These are phyloP conservation scores for Apophysomyces variabilis DNA, from an alignment of 371 early-diverging fungal species.

Conservation along the genomic window DNA sequence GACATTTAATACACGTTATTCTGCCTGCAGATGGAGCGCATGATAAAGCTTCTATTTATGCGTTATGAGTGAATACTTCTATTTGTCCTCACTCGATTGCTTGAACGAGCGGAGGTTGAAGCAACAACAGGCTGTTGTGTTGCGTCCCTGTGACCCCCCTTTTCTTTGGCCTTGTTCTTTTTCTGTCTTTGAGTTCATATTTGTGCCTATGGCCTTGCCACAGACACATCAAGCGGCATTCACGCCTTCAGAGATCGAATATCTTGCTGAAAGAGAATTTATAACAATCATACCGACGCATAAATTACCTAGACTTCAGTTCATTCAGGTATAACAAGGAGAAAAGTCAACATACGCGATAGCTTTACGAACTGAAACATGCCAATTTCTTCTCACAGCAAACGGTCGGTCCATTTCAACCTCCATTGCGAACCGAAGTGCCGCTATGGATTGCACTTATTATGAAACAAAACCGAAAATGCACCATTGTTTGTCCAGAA, in stretches of 20 bases:
- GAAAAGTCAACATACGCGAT: too few species aligned
- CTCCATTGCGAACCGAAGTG: constrained; percentile 71
- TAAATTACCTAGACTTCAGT: constrained; percentile 63
- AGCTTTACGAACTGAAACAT: too few species aligned
- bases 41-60: too few species aligned
- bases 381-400: constrained; percentile 47
- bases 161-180: neutral
- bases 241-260: constrained; percentile 85
- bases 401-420: constrained; percentile 75
- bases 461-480: constrained; percentile 82
- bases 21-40: too few species aligned
- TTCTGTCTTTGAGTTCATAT: neutral
- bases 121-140: too few species aligned
- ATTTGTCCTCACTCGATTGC: too few species aligned
- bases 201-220: constrained; percentile 63
- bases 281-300: constrained; percentile 74
- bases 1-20: too few species aligned
- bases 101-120: too few species aligned
- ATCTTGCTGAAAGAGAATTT: constrained; percentile 77
- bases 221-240: constrained; percentile 61
- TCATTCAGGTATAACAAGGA: constrained; percentile 61
- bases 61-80: too few species aligned
- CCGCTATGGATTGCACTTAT: constrained; percentile 89
- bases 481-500: constrained; percentile 80
- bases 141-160: too few species aligned